Evolutionary conservation across 1,284 basidiomycete genomes (phyloP), one percentile per base, ranked within the genome.

Genomic region (Laetiporus sulphureus): DNA sequence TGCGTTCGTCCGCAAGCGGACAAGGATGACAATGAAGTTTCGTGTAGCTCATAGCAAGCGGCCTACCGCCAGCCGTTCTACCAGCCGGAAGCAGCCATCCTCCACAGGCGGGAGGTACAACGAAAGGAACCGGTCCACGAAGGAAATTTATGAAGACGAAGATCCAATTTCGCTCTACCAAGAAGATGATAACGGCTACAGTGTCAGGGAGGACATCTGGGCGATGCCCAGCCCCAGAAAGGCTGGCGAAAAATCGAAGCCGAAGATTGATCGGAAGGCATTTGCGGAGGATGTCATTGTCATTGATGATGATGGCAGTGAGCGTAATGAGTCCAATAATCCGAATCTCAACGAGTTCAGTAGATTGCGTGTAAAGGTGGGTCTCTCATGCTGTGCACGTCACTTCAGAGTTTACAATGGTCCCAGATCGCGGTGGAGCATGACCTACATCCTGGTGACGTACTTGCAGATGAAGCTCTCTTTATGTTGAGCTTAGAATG

Each of bases 401-500:
- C n/a, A 33, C 15, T 19, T 42, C 10, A 18, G 23, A 13, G 36
- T 39, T 11, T 39, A 31, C 31, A 21, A 16, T 29, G 25, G 24
- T n/a, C 4, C 2, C 25, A 44, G 42, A 20, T 44, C 5, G 37
- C 37, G 7, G 32, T 21, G 16, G 31, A 44, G 22, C 7, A 23
- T n/a, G 19, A 10, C 18, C 30, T 36, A 5, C 20, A 41, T 18
- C 36, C 40, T 24, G 34, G 37, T 11, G 39, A 46, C 4, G 12
- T 51, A 10, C 32, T 56, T 8, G 21, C n/a, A 3, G 47, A 50
- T 35, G 45, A 51, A 13, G 42, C 41, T 2, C 29, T 58, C 4
- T 32, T 46, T 8, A 6, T 41, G 16, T 41, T 58, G 27, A 47
- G 49, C 8, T 21, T 45, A 5, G 41, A 46, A 19, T 33, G 46